Base-by-base conservation (phyloP, 2,329 filamentous ascomycete genomes). In the Teratosphaeria destructans region DNA sequence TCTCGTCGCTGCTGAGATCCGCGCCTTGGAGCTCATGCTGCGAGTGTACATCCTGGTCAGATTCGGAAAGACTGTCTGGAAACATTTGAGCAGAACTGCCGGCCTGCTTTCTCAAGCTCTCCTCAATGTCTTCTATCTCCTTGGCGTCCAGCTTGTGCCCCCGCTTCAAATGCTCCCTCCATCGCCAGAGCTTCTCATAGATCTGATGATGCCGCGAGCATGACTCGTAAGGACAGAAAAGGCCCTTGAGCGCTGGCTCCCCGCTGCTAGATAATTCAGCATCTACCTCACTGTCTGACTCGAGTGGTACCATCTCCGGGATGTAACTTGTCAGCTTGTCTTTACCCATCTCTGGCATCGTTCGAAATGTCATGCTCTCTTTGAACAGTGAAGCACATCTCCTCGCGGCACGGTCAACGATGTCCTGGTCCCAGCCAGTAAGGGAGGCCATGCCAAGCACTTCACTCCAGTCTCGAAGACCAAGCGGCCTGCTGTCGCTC, bases 401-500 rank as follows among this genome's bases (percentile, higher is more conserved):
- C 68, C 85, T 79, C 1, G 87, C 82, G 0, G 90, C 82, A 34
- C 89, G 82, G 57, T 85, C 81, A 12, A 96, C 74, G 0, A 85
- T 87, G 0, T 76, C 72, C 0, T 78, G 73, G 1, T 87, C 77
- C 73, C 91, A 92, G 0, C 88, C 90, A 1, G 82, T 82, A 56
- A 95, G 75, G 0, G 89, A 82, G 2, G 93, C 93, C 0, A 90
- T 80, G 0, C 89, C 89, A 32, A 96, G 75, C 1, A 96, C 82
- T 65, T 95, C 89, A 65, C 85, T 88, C 93, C 93, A 97, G 74
- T 95, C 88, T 26, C 88, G 82, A 12, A 84, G 75, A 14, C 72
- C 78, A 70, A 79, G 57, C 11, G 54, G 29, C 16, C 43, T 49
- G 11, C 43, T 49, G 19, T 49, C 43, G n/a, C 43, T 49, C 19